Evolutionary conservation across 495 filamentous ascomycete species (phyloP).

Genomic region (Podospora sp.): DNA sequence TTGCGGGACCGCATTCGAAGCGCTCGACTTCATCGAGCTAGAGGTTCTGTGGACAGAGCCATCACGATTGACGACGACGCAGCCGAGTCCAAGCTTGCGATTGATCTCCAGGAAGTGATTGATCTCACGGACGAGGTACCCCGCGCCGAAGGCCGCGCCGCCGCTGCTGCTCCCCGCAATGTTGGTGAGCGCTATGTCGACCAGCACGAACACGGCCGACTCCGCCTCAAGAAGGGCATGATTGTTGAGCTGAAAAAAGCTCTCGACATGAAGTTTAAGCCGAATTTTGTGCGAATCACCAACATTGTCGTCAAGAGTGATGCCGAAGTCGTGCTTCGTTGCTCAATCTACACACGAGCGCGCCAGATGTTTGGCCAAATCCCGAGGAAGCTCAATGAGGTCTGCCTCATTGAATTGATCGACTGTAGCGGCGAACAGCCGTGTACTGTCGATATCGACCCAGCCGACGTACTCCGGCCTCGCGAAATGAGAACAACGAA

Average conservation of each 20-base stretch:
- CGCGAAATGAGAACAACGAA: constrained; percentile 58
- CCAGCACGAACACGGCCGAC: not conserved
- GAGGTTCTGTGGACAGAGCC: not conserved
- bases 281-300: not conserved
- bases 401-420: constrained; percentile 54
- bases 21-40: not conserved
- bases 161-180: not conserved
- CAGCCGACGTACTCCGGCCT: constrained; percentile 36
- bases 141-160: not conserved
- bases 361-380: constrained; percentile 13
- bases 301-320: no score
- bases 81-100: not conserved
- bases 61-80: not conserved
- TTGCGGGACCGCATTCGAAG: not conserved
- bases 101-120: not conserved
- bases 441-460: constrained; percentile 46
- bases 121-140: constrained; percentile 6
- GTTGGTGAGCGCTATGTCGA: not conserved
- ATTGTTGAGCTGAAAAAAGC: not conserved
- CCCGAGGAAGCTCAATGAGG: constrained; percentile 26
- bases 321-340: constrained; percentile 12
- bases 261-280: constrained; percentile 3
- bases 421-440: constrained; percentile 49
- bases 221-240: not conserved
- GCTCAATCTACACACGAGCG: constrained; percentile 9